Percentiles rank a stretch among this genome's conserved stretches.
Conservation (phyloP, 1,284 basidiomycete species). For the Gomphus bonarii region DNA sequence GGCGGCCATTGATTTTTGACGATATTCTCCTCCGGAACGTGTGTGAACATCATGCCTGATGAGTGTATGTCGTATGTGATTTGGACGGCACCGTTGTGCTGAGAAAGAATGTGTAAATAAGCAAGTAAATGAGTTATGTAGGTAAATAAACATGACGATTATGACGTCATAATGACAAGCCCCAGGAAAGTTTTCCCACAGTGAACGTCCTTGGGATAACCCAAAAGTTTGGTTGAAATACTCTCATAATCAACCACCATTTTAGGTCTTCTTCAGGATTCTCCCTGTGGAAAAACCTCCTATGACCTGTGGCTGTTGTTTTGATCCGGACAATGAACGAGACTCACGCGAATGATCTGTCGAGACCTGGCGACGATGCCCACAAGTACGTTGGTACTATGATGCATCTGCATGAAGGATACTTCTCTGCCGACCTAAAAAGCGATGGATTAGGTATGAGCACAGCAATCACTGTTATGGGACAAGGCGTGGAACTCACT, state of each 20-base stretch:
- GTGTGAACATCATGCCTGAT: not conserved
- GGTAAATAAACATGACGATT: not conserved
- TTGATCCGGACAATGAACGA: too few species aligned
- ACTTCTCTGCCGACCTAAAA: conserved; percentile 3
- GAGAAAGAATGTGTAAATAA: not conserved
- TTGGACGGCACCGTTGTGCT: not conserved
- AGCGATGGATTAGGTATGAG: not conserved
- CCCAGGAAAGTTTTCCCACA: too few species aligned
- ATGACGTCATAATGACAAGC: not conserved
- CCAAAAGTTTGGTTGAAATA: too few species aligned
- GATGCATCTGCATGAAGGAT: not conserved
- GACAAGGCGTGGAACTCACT: not conserved
- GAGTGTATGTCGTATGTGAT: conserved; percentile 7
- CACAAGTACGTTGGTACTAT: not conserved
- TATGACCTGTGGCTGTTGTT: too few species aligned
- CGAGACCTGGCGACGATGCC: conserved; percentile 1
- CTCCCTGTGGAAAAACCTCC: too few species aligned
- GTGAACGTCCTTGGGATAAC: too few species aligned
- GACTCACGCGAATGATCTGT: not conserved
- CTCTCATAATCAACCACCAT: too few species aligned
- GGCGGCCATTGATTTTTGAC: not conserved
- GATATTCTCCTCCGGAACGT: conserved; percentile 6
- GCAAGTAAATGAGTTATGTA: not conserved
- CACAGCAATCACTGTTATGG: too few species aligned
- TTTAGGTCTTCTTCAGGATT: too few species aligned